Evolutionary conservation across 1,139 yeast species (phyloP).

Genomic region (Diutina catenulata): DNA sequence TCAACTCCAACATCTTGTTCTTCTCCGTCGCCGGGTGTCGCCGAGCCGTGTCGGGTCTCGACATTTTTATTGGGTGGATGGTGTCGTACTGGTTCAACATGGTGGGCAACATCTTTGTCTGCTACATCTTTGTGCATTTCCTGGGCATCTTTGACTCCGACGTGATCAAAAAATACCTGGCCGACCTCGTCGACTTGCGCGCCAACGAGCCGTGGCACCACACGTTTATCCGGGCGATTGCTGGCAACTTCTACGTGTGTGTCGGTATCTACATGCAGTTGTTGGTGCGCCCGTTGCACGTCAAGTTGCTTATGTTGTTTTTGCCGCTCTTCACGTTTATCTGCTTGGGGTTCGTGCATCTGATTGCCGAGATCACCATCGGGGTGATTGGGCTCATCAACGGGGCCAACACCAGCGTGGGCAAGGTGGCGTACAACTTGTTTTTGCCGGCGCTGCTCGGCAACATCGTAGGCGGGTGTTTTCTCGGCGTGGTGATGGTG

Average conservation of each 20-base stretch:
- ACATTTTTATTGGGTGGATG: conserved; percentile 54
- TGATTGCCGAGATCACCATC: conserved; percentile 71
- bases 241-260: conserved; percentile 68
- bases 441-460: conserved; percentile 60
- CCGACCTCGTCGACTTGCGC: conserved; percentile 36
- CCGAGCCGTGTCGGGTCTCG: conserved; percentile 56
- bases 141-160: conserved; percentile 52
- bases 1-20: conserved; percentile 59
- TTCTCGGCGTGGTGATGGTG: conserved; percentile 50
- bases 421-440: conserved; percentile 58
- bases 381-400: conserved; percentile 55
- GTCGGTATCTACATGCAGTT: conserved; percentile 66
- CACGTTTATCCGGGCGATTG: conserved; percentile 52
- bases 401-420: conserved; percentile 50
- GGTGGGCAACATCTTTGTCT: conserved; percentile 51
- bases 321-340: conserved; percentile 69
- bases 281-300: conserved; percentile 73
- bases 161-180: conserved; percentile 45
- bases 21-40: conserved; percentile 57
- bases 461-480: conserved; percentile 58
- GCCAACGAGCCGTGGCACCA: conserved; percentile 38
- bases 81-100: conserved; percentile 58
- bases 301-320: conserved; percentile 50
- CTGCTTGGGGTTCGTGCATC: conserved; percentile 62
- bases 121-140: conserved; percentile 47